Conservation (phyloP, 176 grass and related monocot species). For the Elaeis guineensis region DNA sequence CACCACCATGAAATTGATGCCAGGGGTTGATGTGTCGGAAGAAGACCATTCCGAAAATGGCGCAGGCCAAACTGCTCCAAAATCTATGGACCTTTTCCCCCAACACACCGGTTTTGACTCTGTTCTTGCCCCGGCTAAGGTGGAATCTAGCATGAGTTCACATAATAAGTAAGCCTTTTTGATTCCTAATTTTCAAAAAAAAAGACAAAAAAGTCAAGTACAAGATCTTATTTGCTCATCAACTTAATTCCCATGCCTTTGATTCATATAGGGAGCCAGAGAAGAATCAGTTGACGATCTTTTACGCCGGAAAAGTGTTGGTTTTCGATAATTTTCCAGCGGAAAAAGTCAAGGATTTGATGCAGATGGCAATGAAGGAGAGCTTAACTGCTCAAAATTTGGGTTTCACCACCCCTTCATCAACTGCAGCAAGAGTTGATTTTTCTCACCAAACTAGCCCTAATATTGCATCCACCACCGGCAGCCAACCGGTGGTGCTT, state of each 20-base stretch:
- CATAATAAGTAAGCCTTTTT: neutral
- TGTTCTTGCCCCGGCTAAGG: neutral
- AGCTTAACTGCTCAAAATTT: neutral
- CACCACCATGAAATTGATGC: slow-evolving; percentile 10
- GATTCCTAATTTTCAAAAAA: too few relatives aligned
- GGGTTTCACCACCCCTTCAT: neutral
- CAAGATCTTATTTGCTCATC: too few relatives aligned
- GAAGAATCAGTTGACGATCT: slow-evolving; percentile 40
- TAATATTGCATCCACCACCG: too few relatives aligned
- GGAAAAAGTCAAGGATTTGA: slow-evolving; percentile 30
- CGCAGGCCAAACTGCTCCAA: neutral
- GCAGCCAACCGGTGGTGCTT: neutral
- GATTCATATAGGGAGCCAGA: slow-evolving; percentile 15
- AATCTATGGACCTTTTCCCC: slow-evolving; percentile 8
- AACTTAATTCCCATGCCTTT: too few relatives aligned
- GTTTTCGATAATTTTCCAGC: slow-evolving; percentile 44
- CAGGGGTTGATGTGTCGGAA: neutral
- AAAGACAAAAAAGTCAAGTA: too few relatives aligned
- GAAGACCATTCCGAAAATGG: neutral
- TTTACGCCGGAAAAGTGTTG: slow-evolving; percentile 44
- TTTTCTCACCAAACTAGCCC: too few relatives aligned
- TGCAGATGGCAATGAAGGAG: slow-evolving; percentile 25
- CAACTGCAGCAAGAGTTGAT: too few relatives aligned
- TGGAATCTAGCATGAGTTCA: neutral
- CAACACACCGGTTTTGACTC: neutral